Percentiles rank a stretch among this genome's conserved stretches.
These are phyloP conservation scores for Populus deltoides DNA, from an alignment of 345 rosid genomes.

Conservation along the genomic window DNA sequence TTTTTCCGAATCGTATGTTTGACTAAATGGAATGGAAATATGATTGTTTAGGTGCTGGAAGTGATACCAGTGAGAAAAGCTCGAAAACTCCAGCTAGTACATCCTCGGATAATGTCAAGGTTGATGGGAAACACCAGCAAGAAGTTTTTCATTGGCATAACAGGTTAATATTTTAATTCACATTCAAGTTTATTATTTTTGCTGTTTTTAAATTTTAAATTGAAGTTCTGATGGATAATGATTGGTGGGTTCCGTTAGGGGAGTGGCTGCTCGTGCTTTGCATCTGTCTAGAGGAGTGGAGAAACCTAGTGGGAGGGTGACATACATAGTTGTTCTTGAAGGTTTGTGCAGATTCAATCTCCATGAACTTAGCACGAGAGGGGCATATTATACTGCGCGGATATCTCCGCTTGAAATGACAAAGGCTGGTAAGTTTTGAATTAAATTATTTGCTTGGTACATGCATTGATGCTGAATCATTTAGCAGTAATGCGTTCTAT, in stretches of 20 bases:
- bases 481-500: neutral
- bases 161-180: slow-evolving; percentile 46
- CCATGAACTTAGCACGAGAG: slow-evolving; percentile 88
- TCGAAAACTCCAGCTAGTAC: slow-evolving; percentile 55
- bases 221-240: neutral
- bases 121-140: slow-evolving; percentile 73
- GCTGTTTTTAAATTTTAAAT: slow-evolving; percentile 6
- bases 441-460: neutral
- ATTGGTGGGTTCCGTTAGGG: slow-evolving; percentile 43
- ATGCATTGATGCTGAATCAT: neutral
- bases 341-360: slow-evolving; percentile 93
- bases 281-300: slow-evolving; percentile 99
- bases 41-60: slow-evolving; percentile 47
- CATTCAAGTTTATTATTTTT: neutral
- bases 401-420: slow-evolving; percentile 92
- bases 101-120: slow-evolving; percentile 64
- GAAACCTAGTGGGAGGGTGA: slow-evolving; percentile 99
- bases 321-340: slow-evolving; percentile 95
- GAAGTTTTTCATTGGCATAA: slow-evolving; percentile 88
- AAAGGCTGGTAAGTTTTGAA: slow-evolving; percentile 55
- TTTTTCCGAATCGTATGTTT: neutral
- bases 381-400: slow-evolving; percentile 81
- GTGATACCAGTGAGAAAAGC: slow-evolving; percentile 63
- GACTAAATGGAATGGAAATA: neutral
- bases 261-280: slow-evolving; percentile 96